Conservation (phyloP, 164 flowering plant genomes). For the Dillenia turbinata region DNA sequence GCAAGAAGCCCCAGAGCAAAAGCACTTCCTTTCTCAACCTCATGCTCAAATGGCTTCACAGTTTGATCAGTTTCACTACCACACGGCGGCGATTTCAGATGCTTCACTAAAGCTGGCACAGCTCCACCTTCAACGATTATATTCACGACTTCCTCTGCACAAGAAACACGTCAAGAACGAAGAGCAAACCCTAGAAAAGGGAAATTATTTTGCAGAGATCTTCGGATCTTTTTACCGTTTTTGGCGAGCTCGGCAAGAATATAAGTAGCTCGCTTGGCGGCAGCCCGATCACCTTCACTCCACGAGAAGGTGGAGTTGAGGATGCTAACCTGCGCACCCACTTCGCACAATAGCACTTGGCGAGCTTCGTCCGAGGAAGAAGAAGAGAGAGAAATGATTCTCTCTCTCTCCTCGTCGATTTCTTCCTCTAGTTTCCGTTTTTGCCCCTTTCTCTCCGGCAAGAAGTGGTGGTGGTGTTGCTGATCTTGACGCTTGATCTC, state of each 20-base stretch:
- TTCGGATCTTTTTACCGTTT: constrained; percentile 34
- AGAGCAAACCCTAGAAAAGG: not conserved
- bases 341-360: constrained; percentile 34
- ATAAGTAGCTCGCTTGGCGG: constrained; percentile 82
- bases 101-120: constrained; percentile 77
- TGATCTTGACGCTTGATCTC: constrained; percentile 23
- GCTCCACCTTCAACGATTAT: constrained; percentile 83
- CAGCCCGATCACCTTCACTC: constrained; percentile 67
- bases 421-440: constrained; percentile 73
- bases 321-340: constrained; percentile 47
- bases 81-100: constrained; percentile 57
- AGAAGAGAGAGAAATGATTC: constrained; percentile 7
- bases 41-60: constrained; percentile 66
- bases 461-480: constrained; percentile 19
- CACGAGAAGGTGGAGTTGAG: constrained; percentile 56
- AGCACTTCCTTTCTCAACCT: constrained; percentile 88
- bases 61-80: constrained; percentile 26
- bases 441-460: constrained; percentile 63
- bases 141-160: constrained; percentile 72
- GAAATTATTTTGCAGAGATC: not conserved
- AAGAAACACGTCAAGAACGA: constrained; percentile 2
- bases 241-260: constrained; percentile 80
- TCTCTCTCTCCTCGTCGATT: constrained; percentile 26
- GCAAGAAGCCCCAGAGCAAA: constrained; percentile 87
- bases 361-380: constrained; percentile 28